Evolutionary conservation across 305 asterid genomes (phyloP).

Genomic region (Fraxinus platypoda): DNA sequence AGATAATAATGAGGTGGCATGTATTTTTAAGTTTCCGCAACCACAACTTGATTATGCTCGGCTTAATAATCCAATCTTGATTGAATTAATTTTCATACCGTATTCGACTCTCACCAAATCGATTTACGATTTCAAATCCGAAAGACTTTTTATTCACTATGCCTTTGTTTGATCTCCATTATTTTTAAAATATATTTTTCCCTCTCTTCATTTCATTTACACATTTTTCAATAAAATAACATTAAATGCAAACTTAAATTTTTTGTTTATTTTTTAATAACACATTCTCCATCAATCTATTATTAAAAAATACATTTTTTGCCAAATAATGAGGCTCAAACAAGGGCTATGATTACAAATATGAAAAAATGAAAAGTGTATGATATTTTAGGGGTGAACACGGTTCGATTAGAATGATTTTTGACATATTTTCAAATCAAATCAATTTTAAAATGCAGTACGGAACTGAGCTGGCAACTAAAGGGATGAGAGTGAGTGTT

Average conservation of each 20-base stretch:
- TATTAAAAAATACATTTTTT: no score
- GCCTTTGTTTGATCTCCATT: background rate
- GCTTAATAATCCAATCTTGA: background rate
- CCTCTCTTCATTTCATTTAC: background rate
- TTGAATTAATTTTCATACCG: background rate
- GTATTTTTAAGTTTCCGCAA: background rate
- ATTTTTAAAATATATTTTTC: no score
- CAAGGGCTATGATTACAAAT: background rate
- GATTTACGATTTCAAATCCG: background rate
- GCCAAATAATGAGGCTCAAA: no score
- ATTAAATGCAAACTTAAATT: no score
- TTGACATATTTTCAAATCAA: background rate
- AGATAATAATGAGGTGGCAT: background rate
- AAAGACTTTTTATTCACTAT: background rate
- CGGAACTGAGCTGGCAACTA: background rate
- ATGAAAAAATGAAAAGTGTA: background rate
- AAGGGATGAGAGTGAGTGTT: background rate
- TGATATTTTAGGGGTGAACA: background rate
- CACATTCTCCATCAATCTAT: no score
- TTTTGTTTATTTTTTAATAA: no score
- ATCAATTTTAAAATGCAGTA: background rate
- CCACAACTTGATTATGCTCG: background rate
- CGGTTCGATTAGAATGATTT: background rate
- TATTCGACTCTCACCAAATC: background rate
- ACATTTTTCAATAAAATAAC: no score